Evolutionary conservation across 208 protist genomes (phyloP).

Genomic region (Wallacemonas sp.): DNA sequence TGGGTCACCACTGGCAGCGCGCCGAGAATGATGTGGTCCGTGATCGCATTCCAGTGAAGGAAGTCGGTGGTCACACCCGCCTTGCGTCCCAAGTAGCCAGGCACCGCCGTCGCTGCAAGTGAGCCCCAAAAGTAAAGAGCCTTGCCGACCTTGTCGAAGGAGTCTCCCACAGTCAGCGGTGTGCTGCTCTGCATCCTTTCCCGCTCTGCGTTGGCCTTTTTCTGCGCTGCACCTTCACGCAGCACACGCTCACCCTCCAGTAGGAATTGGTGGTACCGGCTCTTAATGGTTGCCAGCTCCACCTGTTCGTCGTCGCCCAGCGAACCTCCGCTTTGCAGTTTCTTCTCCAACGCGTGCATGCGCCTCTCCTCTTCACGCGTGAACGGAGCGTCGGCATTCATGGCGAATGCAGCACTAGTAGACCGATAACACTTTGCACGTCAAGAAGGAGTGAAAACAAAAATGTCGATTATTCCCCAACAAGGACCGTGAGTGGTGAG

Average conservation of each 20-base stretch:
- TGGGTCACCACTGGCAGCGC: slow-evolving; percentile 81
- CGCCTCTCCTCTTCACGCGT: slow-evolving; percentile 56
- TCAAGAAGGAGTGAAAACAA: too few species aligned
- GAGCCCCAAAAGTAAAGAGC: slow-evolving; percentile 84
- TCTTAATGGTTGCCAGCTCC: slow-evolving; percentile 47
- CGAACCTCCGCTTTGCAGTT: slow-evolving; percentile 4
- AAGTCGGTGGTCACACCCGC: slow-evolving; percentile 67
- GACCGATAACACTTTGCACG: too few species aligned
- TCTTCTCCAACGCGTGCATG: slow-evolving; percentile 25
- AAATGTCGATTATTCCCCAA: too few species aligned
- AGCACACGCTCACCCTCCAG: slow-evolving; percentile 50
- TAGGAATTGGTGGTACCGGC: slow-evolving; percentile 45
- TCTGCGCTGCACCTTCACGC: slow-evolving; percentile 11
- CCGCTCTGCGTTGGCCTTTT: neutral
- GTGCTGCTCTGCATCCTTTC: neutral
- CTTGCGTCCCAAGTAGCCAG: slow-evolving; percentile 76
- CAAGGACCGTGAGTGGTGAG: too few species aligned
- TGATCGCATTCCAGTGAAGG: slow-evolving; percentile 87
- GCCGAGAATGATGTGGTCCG: slow-evolving; percentile 69
- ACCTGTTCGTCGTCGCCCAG: slow-evolving; percentile 35
- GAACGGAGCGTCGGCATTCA: slow-evolving; percentile 19
- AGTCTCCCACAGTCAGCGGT: slow-evolving; percentile 10
- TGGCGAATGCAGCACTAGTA: neutral
- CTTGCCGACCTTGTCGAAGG: slow-evolving; percentile 45
- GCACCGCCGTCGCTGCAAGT: slow-evolving; percentile 72